A percentile compares a stretch with the other conserved stretches of the same genome.
Evolutionary conservation across 208 protist genomes (phyloP).

Genomic region (Leishmania major): DNA sequence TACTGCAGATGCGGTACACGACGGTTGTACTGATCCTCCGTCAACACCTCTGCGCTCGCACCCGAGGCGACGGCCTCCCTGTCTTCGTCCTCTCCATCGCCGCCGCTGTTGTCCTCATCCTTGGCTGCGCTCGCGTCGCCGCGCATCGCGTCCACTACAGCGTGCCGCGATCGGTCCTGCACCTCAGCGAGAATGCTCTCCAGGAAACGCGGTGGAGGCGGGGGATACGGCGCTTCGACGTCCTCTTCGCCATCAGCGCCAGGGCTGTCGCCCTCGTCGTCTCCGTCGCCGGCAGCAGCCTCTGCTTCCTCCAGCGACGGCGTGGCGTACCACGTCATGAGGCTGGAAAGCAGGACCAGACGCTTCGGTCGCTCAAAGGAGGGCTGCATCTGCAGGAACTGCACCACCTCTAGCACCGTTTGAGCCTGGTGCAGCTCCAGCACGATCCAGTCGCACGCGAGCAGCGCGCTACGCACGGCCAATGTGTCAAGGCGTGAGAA

Average conservation of each 20-base stretch:
- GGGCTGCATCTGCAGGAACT: slow-evolving; percentile 56
- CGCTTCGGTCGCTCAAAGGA: slow-evolving; percentile 75
- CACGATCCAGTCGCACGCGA: slow-evolving; percentile 78
- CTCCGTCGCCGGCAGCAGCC: not conserved
- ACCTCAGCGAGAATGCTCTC: slow-evolving; percentile 12
- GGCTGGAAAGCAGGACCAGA: slow-evolving; percentile 86
- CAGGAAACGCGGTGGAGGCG: slow-evolving; percentile 28
- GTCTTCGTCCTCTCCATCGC: slow-evolving; percentile 18
- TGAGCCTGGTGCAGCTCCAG: slow-evolving; percentile 82
- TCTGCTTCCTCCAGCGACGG: slow-evolving; percentile 49
- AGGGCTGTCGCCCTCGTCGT: slow-evolving; percentile 41
- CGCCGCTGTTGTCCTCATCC: slow-evolving; percentile 25
- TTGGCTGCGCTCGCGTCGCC: not conserved
- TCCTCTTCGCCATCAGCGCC: slow-evolving; percentile 13
- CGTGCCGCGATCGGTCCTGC: slow-evolving; percentile 23
- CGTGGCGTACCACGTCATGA: slow-evolving; percentile 91
- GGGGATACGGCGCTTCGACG: slow-evolving; percentile 45
- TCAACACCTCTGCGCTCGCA: slow-evolving; percentile 67
- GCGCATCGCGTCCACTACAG: slow-evolving; percentile 32
- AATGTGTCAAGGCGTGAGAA: slow-evolving; percentile 69
- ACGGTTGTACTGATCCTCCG: slow-evolving; percentile 94
- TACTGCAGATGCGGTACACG: slow-evolving; percentile 93
- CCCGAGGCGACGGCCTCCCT: slow-evolving; percentile 10
- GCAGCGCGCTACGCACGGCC: slow-evolving; percentile 59
- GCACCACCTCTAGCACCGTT: slow-evolving; percentile 83